Evolutionary conservation across 2,329 filamentous ascomycete genomes (phyloP).

Genomic region (Celoporthe dispersa): DNA sequence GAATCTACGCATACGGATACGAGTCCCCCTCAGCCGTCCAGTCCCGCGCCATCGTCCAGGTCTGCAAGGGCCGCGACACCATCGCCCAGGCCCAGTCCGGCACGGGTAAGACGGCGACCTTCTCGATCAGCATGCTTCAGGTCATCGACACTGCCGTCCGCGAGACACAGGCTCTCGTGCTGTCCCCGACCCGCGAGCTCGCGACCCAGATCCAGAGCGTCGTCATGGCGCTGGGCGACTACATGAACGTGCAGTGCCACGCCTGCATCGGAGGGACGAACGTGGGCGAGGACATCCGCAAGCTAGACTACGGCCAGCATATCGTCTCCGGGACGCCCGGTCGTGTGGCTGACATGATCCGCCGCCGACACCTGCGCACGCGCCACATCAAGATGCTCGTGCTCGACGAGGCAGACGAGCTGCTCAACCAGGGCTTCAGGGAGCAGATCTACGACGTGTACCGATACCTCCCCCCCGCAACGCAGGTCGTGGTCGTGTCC

Average conservation of each 20-base stretch:
- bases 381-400: constrained; percentile 99
- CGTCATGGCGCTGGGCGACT: constrained; percentile 97
- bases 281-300: constrained; percentile 98
- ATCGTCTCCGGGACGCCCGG: constrained; percentile 97
- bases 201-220: constrained; percentile 99
- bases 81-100: constrained; percentile 98
- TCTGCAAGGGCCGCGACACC: constrained; percentile 98
- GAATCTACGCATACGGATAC: constrained; percentile 98
- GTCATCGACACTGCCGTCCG: constrained; percentile 96
- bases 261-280: constrained; percentile 99
- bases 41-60: constrained; percentile 96
- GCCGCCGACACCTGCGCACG: constrained; percentile 95
- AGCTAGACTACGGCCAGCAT: constrained; percentile 92
- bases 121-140: constrained; percentile 98
- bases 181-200: constrained; percentile 96
- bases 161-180: constrained; percentile 96
- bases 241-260: constrained; percentile 99
- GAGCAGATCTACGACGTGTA: constrained; percentile 99
- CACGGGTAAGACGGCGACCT: constrained; percentile 99
- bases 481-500: constrained; percentile 96
- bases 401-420: constrained; percentile 98
- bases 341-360: constrained; percentile 99
- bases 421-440: constrained; percentile 94
- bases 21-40: constrained; percentile 98
- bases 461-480: constrained; percentile 96